Evolutionary conservation across 1,284 basidiomycete species (phyloP).

Genomic region (Moesziomyces antarcticus): DNA sequence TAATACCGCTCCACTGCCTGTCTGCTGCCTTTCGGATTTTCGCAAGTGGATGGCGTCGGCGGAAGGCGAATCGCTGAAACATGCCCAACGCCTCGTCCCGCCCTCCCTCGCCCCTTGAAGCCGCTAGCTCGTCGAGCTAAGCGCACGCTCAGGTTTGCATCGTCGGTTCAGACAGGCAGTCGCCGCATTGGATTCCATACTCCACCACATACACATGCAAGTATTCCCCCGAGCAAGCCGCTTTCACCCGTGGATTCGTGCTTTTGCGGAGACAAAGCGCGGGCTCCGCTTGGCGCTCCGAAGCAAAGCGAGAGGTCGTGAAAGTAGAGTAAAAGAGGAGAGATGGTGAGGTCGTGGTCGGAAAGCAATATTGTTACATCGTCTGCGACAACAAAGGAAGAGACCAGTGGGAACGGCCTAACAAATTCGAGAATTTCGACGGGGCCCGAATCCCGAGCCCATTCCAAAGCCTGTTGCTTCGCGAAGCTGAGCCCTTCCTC

Average conservation of each 20-base stretch:
- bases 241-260: background rate
- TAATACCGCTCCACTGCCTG: too few relatives aligned
- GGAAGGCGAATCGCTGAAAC: constrained; percentile 23
- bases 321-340: too few relatives aligned
- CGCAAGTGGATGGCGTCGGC: constrained; percentile 1
- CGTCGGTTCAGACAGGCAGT: background rate
- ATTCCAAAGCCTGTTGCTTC: background rate
- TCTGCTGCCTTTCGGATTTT: too few relatives aligned
- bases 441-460: background rate
- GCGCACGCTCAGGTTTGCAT: too few relatives aligned
- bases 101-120: background rate
- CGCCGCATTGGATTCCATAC: background rate
- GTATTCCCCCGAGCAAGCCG: too few relatives aligned
- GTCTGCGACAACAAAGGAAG: too few relatives aligned
- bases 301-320: background rate
- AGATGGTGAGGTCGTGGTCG: too few relatives aligned
- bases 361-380: background rate
- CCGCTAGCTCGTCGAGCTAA: too few relatives aligned
- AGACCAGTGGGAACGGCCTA: too few relatives aligned
- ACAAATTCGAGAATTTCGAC: background rate
- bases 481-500: background rate
- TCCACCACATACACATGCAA: background rate
- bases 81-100: constrained; percentile 3
- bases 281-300: background rate
- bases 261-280: too few relatives aligned